Percentiles rank a stretch among this genome's conserved stretches.
Evolutionary conservation across 148 eudicot species (phyloP).

Genomic region (Salicornia ramosissima): DNA sequence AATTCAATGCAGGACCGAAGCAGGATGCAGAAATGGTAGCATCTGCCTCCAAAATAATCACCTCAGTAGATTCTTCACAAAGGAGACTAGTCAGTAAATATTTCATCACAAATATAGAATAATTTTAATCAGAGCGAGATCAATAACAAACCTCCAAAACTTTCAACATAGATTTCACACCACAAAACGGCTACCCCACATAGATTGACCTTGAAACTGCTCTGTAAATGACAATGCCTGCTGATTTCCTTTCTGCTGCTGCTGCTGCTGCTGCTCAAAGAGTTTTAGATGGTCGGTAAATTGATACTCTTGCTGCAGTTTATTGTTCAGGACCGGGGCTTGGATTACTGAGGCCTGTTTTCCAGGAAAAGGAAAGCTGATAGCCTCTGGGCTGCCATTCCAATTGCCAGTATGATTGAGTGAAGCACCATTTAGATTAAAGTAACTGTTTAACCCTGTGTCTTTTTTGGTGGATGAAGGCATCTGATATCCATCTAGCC

Average conservation of each 20-base stretch:
- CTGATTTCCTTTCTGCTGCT: slow-evolving; percentile 52
- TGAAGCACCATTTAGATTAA: slow-evolving; percentile 35
- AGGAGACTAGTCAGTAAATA: slow-evolving; percentile 2
- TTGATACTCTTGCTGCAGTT: slow-evolving; percentile 49
- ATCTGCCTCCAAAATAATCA: slow-evolving; percentile 42
- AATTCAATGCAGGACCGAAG: slow-evolving; percentile 56
- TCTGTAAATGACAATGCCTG: slow-evolving; percentile 44
- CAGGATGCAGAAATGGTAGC: slow-evolving; percentile 51
- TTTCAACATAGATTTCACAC: slow-evolving; percentile 57
- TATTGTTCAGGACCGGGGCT: slow-evolving; percentile 40
- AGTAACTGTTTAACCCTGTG: slow-evolving; percentile 36
- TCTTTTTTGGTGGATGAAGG: slow-evolving; percentile 43
- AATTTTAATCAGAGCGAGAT: neutral
- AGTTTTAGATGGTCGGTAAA: slow-evolving; percentile 38
- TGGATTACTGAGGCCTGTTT: slow-evolving; percentile 60
- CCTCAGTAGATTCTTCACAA: slow-evolving; percentile 35
- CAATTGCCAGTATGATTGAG: slow-evolving; percentile 38
- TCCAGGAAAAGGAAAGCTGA: slow-evolving; percentile 89
- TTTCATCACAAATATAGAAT: neutral
- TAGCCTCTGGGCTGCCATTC: slow-evolving; percentile 40
- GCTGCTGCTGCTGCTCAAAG: slow-evolving; percentile 53
- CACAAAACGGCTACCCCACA: slow-evolving; percentile 70
- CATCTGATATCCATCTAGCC: slow-evolving; percentile 86
- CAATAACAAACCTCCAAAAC: slow-evolving; percentile 14
- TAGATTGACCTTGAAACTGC: slow-evolving; percentile 75